Base-by-base conservation (phyloP, 441 rosid genomes). In the Gossypium davidsonii region DNA sequence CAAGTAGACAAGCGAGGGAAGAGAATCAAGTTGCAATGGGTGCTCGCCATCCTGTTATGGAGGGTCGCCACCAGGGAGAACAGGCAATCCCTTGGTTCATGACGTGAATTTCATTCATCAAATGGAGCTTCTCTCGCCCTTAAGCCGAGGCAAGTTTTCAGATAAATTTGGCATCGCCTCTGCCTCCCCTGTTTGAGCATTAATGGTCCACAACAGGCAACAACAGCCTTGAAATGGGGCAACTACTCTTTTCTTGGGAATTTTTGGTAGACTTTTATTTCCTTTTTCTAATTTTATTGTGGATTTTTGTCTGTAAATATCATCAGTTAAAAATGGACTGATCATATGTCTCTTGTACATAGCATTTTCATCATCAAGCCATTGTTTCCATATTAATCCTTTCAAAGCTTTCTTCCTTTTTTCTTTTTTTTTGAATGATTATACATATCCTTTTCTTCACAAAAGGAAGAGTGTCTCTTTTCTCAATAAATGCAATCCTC, bases 31-130 rank as follows among this genome's bases (percentile, higher is more conserved):
- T 5, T 83, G 87, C 74, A 70, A 18, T 1, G 84, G 85, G 25
- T 89, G 88, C 57, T 65, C 76, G 0, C 81, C 86, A 15, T 75
- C 78, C 17, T 78, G 87, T 70, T 81, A 84, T 74, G 70, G 83
- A 34, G 96, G 92, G 14, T 89, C 97, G 31, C 97, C 97, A 11
- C 97, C 92, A 10, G 76, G 82, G 28, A 79, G 96, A 82, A 88
- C 89, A 0, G 80, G 80, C 1, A 92, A 92, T 71, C 96, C 97
- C 44, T 78, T 92, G 67, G 79, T 92, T 46, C 87, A 87, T 46
- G 92, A 92, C 61, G 81, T 84, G 2, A 86, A 83, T 0, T 92
- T 92, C 76, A 72, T 84, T 48, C 90, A 86, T 74, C 88, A 88
- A 44, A 86, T 83, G 82, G 91, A 89, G 76, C 87, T 84, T 76